phyloP scores from a whole-genome alignment of 2,329 filamentous ascomycete species.

The Penicillium italicum region DNA sequence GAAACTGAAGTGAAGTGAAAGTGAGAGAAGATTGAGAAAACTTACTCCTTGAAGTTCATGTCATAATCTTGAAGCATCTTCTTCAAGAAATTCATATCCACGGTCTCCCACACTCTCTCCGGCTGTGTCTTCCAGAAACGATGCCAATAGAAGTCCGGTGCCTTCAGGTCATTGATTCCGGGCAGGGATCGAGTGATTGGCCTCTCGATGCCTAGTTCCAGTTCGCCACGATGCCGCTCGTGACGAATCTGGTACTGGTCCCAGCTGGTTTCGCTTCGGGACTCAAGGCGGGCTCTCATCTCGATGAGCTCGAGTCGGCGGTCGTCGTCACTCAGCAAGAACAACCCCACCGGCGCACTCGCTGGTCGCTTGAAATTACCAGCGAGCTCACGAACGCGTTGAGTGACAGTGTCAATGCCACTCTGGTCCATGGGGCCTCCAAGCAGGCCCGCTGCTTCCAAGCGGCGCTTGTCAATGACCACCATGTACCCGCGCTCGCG shows the following conservation, averaged over 20 bases:
- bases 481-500: constrained; percentile 59
- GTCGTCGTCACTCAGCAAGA: constrained; percentile 57
- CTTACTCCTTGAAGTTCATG: constrained; percentile 54
- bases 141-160: constrained; percentile 55
- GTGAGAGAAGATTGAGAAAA: neutral
- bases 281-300: constrained; percentile 43
- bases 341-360: constrained; percentile 61
- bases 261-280: constrained; percentile 28
- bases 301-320: constrained; percentile 51
- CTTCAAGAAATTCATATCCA: constrained; percentile 61
- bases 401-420: neutral
- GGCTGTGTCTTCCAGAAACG: constrained; percentile 52
- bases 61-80: constrained; percentile 53
- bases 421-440: constrained; percentile 34
- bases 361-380: constrained; percentile 51
- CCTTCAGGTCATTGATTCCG: constrained; percentile 47
- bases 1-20: neutral
- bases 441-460: constrained; percentile 19
- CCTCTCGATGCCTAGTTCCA: constrained; percentile 52
- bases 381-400: constrained; percentile 36
- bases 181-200: constrained; percentile 60
- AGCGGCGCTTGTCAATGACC: constrained; percentile 45
- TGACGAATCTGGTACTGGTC: constrained; percentile 58
- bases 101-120: constrained; percentile 61
- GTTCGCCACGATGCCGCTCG: constrained; percentile 49